These are phyloP conservation scores for Dichomitus squalens DNA, from an alignment of 1,284 basidiomycete species.

Conservation along the genomic window DNA sequence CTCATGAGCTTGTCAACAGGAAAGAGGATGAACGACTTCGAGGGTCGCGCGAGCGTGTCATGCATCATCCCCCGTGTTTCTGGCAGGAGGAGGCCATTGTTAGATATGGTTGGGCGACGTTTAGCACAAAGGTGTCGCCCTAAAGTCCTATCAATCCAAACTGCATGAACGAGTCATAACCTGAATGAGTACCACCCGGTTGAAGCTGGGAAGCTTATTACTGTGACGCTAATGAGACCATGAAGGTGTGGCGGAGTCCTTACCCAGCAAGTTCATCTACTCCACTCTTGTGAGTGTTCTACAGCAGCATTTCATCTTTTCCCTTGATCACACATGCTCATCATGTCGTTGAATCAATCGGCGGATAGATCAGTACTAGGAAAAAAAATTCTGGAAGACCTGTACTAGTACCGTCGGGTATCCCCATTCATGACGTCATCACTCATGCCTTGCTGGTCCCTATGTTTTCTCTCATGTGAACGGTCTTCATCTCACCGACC, in stretches of 20 bases:
- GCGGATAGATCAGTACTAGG: too few relatives aligned
- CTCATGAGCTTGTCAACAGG: conserved; percentile 87
- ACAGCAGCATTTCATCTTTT: neutral
- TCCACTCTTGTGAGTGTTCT: neutral
- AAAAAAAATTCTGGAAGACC: too few relatives aligned
- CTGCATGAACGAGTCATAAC: conserved; percentile 85
- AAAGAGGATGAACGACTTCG: conserved; percentile 84
- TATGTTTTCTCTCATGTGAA: too few relatives aligned
- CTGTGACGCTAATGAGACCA: conserved; percentile 84
- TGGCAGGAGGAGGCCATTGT: conserved; percentile 82
- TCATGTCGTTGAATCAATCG: too few relatives aligned
- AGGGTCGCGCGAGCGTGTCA: conserved; percentile 71
- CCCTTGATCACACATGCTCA: too few relatives aligned
- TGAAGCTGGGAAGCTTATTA: conserved; percentile 81
- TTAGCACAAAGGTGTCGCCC: too few relatives aligned
- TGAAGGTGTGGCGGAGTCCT: conserved; percentile 74
- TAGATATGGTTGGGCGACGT: too few relatives aligned
- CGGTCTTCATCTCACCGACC: too few relatives aligned
- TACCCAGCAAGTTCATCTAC: neutral
- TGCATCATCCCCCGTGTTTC: conserved; percentile 86
- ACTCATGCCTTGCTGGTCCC: neutral
- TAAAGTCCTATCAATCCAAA: too few relatives aligned
- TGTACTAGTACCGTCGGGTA: neutral
- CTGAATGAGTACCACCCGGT: conserved; percentile 87
- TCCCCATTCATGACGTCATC: conserved; percentile 9